These are phyloP conservation scores for Digitaria exilis DNA, from an alignment of 202 grass and related monocot species.

Conservation along the genomic window DNA sequence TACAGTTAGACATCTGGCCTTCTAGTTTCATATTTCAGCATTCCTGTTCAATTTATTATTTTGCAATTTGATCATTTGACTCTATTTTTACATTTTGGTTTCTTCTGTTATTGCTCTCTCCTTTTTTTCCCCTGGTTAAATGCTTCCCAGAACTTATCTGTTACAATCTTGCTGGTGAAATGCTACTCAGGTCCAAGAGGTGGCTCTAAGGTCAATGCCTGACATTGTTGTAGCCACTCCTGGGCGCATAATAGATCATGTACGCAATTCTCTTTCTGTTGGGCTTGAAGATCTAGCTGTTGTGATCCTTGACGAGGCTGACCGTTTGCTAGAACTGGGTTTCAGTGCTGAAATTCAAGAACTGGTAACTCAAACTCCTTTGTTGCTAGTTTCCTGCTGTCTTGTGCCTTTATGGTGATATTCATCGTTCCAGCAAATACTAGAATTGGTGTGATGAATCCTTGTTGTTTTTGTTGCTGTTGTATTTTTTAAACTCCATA, in stretches of 20 bases:
- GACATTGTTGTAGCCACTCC: constrained; percentile 98
- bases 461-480: not conserved
- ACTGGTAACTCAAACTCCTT: constrained; percentile 56
- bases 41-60: not conserved
- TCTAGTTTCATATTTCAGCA: not conserved
- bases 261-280: constrained; percentile 86
- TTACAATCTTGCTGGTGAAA: constrained; percentile 28
- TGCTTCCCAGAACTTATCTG: not conserved
- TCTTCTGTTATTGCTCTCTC: not conserved
- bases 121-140: not conserved
- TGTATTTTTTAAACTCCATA: not conserved
- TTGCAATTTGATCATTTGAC: not conserved
- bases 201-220: constrained; percentile 91
- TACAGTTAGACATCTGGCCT: not conserved
- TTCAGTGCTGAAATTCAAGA: constrained; percentile 97
- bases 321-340: constrained; percentile 88
- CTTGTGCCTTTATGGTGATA: not conserved
- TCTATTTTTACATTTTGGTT: constrained; percentile 6
- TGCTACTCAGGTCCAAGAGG: constrained; percentile 73
- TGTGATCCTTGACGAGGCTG: constrained; percentile 96
- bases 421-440: not conserved
- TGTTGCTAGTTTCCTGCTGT: constrained; percentile 18
- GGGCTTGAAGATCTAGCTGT: constrained; percentile 93
- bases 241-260: constrained; percentile 95
- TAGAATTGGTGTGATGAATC: not conserved